Conservation (phyloP, 2,329 filamentous ascomycete species). For the Aspergillus aculeatinus region DNA sequence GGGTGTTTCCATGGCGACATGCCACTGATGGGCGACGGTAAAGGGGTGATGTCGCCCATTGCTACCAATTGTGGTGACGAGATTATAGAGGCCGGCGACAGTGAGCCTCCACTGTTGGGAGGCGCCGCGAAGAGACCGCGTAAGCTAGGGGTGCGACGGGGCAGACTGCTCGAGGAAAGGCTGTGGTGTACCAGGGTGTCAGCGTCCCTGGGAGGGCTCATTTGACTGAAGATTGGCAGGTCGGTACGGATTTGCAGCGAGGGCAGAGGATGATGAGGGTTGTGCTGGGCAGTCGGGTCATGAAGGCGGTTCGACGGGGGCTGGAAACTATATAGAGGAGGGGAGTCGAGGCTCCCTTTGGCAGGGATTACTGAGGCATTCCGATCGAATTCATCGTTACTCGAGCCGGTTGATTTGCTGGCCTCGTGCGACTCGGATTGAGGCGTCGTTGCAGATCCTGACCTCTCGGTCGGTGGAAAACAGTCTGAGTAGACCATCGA, state of each 20-base stretch:
- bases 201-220: conserved; percentile 31
- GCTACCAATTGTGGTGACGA: conserved; percentile 72
- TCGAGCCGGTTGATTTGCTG: conserved; percentile 17
- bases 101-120: conserved; percentile 43
- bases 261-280: conserved; percentile 19
- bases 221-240: conserved; percentile 24
- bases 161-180: conserved; percentile 44
- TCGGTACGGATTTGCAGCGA: conserved; percentile 40
- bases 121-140: conserved; percentile 39
- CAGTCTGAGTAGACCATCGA: conserved; percentile 26
- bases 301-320: conserved; percentile 11
- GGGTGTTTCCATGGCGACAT: conserved; percentile 46
- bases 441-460: conserved; percentile 17
- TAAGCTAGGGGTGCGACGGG: conserved; percentile 46
- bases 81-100: conserved; percentile 64
- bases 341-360: conserved; percentile 10
- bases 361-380: conserved; percentile 15
- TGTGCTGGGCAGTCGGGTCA: conserved; percentile 12
- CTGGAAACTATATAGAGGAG: conserved; percentile 9
- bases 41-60: conserved; percentile 74
- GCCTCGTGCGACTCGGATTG: conserved; percentile 21
- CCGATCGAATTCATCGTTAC: conserved; percentile 20
- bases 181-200: conserved; percentile 42
- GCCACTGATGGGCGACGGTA: conserved; percentile 68
- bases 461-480: conserved; percentile 26